These are phyloP conservation scores for Wallacemonas rigidus DNA, from an alignment of 208 protist genomes.

Conservation along the genomic window DNA sequence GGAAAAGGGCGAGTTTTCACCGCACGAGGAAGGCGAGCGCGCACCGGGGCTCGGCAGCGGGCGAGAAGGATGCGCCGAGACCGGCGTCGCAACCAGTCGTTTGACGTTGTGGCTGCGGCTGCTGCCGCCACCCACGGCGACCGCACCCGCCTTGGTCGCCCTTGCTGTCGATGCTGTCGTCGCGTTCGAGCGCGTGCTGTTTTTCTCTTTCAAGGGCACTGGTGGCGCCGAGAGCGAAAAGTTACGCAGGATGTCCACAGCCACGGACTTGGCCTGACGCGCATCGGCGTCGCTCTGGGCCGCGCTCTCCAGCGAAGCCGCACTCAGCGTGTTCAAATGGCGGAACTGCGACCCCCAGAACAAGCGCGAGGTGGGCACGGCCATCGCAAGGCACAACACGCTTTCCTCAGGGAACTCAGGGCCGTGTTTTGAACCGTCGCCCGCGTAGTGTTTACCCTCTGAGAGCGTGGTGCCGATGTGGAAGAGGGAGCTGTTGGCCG, in stretches of 20 bases:
- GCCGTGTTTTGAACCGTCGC: not conserved
- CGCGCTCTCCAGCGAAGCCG: no score
- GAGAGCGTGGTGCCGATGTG: conserved; percentile 2
- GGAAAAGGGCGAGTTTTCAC: no score
- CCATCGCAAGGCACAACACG: conserved; percentile 37
- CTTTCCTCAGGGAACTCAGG: conserved; percentile 41
- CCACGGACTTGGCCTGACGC: not conserved
- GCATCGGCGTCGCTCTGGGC: no score
- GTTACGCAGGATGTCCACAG: conserved; percentile 3
- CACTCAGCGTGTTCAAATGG: not conserved
- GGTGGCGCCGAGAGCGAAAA: not conserved
- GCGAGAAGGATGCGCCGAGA: not conserved
- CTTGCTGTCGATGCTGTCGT: conserved; percentile 14
- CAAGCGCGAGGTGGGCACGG: conserved; percentile 27
- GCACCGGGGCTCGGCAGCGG: no score
- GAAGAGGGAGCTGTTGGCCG: conserved; percentile 19
- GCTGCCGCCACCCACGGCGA: not conserved
- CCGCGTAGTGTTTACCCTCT: conserved; percentile 7
- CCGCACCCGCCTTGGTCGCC: not conserved
- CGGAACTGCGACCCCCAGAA: conserved; percentile 15
- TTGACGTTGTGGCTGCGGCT: no score
- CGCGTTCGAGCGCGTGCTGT: not conserved
- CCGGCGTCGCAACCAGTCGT: conserved; percentile 1
- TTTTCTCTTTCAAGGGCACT: not conserved
- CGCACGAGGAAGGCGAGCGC: no score